Base-by-base conservation (phyloP, 768 basidiomycete species). In the Melanogaster broomeanus region DNA sequence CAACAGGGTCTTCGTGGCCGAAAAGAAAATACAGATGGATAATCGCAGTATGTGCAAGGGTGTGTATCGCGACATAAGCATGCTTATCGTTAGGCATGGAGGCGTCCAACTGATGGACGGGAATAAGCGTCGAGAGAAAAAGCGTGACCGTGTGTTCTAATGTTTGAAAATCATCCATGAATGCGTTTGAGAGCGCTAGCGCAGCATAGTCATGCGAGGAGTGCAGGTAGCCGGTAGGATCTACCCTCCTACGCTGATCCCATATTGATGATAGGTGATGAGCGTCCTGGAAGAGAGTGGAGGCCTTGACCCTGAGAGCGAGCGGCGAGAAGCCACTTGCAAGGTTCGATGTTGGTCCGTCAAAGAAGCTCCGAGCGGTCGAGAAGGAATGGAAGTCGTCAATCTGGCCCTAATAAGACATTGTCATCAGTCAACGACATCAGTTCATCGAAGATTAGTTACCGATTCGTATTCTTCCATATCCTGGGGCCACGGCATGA, bases 401-500 rank as follows among this genome's bases (percentile, higher is more conserved):
- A 43, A 85, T 69, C 42, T 82, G 80, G 15, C 85, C 85, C 87
- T 90, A 56, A 16, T 28, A 51, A 33, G 16, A 44, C n/a, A 61
- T 52, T 45, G 16, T 38, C n/a, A 34, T 70, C 42, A 60, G 55
- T 28, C n/a, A 37, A 45, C 39, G 44, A 34, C 41, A 30, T 42
- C 39, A 19, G 34, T 60, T 48, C 37, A 52, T 22, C 8, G 40
- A 22, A 42, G 55, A 39, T 33, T n/a, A 69, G 80, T 65, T 66
- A 87, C 90, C 44, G 78, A 73, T 69, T 85, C 83, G 58, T 91
- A 91, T 54, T 87, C 85, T 53, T 83, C 77, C 65, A 87, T 78
- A 44, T 78, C 74, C 65, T 88, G 83, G 18, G 90, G 88, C 88
- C 88, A 92, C 12, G 88, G 87, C 61, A 84, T 84, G 55, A 77